Percentiles rank a stretch among this genome's conserved stretches.
Evolutionary conservation across 78 protist genomes (phyloP).

Genomic region (Salpingoeca rosetta): DNA sequence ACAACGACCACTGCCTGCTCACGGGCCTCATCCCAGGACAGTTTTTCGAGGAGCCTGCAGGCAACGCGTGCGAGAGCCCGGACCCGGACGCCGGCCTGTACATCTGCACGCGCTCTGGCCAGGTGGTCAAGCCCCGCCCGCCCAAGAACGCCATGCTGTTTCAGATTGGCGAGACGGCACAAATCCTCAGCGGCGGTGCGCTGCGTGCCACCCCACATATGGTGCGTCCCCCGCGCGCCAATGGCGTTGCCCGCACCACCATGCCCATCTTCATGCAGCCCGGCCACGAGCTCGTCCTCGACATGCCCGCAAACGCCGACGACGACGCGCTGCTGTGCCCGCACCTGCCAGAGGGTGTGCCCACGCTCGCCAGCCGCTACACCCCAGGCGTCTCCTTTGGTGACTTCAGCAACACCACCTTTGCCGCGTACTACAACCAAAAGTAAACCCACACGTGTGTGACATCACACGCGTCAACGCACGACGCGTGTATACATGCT

Average conservation of each 20-base stretch:
- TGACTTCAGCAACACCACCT: neutral
- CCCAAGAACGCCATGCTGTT: conserved; percentile 17
- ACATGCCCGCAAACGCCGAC: neutral
- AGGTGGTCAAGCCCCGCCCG: conserved; percentile 3
- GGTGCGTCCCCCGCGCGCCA: neutral
- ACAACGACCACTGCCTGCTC: conserved; percentile 39
- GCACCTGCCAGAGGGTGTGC: conserved; percentile 5
- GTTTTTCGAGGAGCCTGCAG: neutral
- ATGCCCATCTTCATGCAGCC: conserved; percentile 52
- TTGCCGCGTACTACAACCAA: conserved; percentile 7
- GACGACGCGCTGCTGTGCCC: neutral
- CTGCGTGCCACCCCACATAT: conserved; percentile 48
- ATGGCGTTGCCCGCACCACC: conserved; percentile 15
- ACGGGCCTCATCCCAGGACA: conserved; percentile 26
- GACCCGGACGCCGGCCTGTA: conserved; percentile 17
- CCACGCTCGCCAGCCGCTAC: conserved; percentile 1
- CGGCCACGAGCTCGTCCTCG: neutral
- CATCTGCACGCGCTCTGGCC: conserved; percentile 9
- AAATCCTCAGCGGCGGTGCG: conserved; percentile 45
- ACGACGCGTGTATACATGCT: too few species aligned
- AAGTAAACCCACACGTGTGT: too few species aligned
- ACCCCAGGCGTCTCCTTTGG: neutral
- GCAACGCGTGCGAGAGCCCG: neutral
- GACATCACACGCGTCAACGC: too few species aligned
- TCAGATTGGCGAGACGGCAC: conserved; percentile 49